Percentiles rank a stretch among this genome's conserved stretches.
Evolutionary conservation across 2,329 filamentous ascomycete species (phyloP).

Genomic region (Boeremia exigua): DNA sequence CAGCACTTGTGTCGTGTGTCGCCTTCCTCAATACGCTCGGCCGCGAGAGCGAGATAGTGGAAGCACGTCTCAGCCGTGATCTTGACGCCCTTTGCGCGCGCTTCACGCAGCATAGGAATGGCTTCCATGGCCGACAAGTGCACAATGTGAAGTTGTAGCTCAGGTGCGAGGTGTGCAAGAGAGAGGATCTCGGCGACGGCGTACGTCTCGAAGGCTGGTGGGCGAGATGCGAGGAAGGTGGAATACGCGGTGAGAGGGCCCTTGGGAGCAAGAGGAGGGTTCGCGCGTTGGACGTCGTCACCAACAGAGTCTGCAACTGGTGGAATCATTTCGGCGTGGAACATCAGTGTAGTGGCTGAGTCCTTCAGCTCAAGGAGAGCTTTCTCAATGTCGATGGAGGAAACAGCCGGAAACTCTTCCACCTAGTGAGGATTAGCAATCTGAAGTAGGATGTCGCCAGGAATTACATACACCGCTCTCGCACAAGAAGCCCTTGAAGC

Average conservation of each 20-base stretch:
- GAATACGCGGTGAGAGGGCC: constrained; percentile 79
- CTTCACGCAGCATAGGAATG: constrained; percentile 78
- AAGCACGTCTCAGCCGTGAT: constrained; percentile 96
- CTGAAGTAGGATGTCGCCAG: not conserved
- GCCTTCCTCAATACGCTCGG: constrained; percentile 80
- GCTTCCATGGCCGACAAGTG: constrained; percentile 89
- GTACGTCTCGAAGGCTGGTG: constrained; percentile 87
- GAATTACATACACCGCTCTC: constrained; percentile 82
- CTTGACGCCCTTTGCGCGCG: constrained; percentile 74
- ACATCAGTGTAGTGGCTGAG: constrained; percentile 91
- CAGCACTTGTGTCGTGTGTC: constrained; percentile 96
- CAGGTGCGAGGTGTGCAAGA: constrained; percentile 78
- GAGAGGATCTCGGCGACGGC: constrained; percentile 87
- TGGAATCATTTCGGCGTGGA: constrained; percentile 98
- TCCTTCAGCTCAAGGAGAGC: constrained; percentile 83
- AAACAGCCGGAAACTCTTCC: constrained; percentile 94
- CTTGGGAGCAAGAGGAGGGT: constrained; percentile 71
- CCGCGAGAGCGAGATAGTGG: constrained; percentile 86
- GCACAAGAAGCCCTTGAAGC: constrained; percentile 98
- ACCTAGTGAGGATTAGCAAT: constrained; percentile 61
- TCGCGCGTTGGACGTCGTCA: constrained; percentile 73
- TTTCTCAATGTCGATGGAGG: constrained; percentile 74
- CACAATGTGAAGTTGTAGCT: constrained; percentile 88
- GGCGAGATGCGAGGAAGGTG: constrained; percentile 90
- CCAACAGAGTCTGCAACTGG: constrained; percentile 80